phyloP scores from a whole-genome alignment of 306 rosid genomes.

The Malus domestica region DNA sequence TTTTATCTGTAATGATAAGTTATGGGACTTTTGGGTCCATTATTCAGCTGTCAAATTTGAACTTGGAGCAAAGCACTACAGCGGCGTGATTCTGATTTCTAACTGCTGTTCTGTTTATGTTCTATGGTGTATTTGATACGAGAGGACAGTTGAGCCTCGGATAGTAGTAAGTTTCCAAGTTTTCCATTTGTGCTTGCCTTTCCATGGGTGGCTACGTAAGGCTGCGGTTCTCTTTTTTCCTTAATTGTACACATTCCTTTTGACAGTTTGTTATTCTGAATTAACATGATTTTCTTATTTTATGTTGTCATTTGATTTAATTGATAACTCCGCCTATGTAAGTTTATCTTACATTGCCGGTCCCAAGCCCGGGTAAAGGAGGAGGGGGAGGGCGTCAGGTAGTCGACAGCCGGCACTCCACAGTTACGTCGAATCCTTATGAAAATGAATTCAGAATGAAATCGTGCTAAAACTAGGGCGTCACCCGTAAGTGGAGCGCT shows the following conservation, averaged over 20 bases:
- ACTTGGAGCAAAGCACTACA: background rate
- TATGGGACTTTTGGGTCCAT: background rate
- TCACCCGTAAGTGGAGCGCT: too few species aligned
- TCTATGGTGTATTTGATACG: background rate
- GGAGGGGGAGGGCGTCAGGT: too few species aligned
- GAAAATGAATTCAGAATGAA: too few species aligned
- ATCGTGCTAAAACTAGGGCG: too few species aligned
- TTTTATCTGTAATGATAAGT: background rate
- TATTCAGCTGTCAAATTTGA: background rate
- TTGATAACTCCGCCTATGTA: too few species aligned
- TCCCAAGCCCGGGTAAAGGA: too few species aligned
- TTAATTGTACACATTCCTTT: background rate
- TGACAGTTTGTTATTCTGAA: background rate
- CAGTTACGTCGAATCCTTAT: too few species aligned
- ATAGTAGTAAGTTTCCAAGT: background rate
- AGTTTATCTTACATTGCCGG: too few species aligned
- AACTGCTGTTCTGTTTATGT: background rate
- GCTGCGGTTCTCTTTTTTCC: background rate
- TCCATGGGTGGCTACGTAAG: background rate
- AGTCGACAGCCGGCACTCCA: too few species aligned
- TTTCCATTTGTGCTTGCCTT: background rate
- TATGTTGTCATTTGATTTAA: background rate
- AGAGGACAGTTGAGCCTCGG: background rate
- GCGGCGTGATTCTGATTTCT: background rate
- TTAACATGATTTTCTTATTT: background rate